phyloP scores from a whole-genome alignment of 176 grass and related monocot species.

The Elaeis guineensis region DNA sequence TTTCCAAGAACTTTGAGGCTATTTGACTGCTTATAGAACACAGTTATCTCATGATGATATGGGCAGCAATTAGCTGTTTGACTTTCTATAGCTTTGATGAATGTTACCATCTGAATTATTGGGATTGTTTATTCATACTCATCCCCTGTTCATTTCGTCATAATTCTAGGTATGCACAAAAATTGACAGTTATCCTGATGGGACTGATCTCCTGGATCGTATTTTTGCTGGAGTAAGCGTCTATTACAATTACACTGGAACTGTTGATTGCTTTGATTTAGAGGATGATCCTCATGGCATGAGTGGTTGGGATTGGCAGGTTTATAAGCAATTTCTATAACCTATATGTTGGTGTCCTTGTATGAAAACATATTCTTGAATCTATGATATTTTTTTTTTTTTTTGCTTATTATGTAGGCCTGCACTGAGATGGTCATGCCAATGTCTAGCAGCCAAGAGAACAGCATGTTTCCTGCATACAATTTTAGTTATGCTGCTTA shows the following conservation, averaged over 20 bases:
- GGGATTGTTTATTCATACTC: background rate
- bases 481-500: conserved; percentile 59
- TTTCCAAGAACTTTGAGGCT: too few species aligned
- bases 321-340: conserved; percentile 3
- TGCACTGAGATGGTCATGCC: conserved; percentile 99
- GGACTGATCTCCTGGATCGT: conserved; percentile 42
- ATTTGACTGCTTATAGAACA: too few species aligned
- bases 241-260: conserved; percentile 88
- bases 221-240: conserved; percentile 86
- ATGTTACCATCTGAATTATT: conserved; percentile 5
- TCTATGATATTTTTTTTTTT: background rate
- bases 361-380: background rate
- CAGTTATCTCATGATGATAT: too few species aligned
- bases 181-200: conserved; percentile 58
- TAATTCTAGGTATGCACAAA: conserved; percentile 64
- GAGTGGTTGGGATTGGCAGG: conserved; percentile 95
- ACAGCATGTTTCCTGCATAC: conserved; percentile 75
- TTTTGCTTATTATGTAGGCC: conserved; percentile 40
- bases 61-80: too few species aligned
- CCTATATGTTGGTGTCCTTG: background rate
- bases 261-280: conserved; percentile 73
- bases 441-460: conserved; percentile 52
- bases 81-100: too few species aligned
- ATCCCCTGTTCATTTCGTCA: conserved; percentile 8
- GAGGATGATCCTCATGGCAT: conserved; percentile 94